Evolutionary conservation across 2,329 filamentous ascomycete species (phyloP).

Genomic region (Aciculosporium take): DNA sequence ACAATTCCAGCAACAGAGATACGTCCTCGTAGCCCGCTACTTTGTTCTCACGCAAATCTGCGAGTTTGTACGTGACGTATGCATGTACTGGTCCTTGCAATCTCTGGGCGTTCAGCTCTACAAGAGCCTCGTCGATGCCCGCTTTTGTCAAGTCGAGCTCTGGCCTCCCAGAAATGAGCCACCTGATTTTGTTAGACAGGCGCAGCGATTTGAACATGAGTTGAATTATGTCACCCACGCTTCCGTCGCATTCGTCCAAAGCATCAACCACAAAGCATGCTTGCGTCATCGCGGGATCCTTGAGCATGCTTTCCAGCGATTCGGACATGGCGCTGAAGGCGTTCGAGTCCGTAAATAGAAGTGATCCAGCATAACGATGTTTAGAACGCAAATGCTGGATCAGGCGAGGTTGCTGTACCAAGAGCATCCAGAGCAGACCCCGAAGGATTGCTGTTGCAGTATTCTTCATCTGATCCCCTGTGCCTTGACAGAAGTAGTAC

Average conservation of each 20-base stretch:
- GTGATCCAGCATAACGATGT: slow-evolving; percentile 18
- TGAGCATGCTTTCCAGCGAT: slow-evolving; percentile 27
- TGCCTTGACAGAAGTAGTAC: slow-evolving; percentile 29
- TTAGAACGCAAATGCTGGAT: slow-evolving; percentile 21
- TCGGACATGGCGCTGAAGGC: slow-evolving; percentile 18
- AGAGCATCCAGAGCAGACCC: slow-evolving; percentile 25
- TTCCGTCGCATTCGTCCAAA: slow-evolving; percentile 30
- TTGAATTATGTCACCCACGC: slow-evolving; percentile 19
- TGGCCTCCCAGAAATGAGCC: slow-evolving; percentile 27
- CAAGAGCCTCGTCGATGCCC: slow-evolving; percentile 18
- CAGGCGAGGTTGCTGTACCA: slow-evolving; percentile 15
- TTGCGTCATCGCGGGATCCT: slow-evolving; percentile 18
- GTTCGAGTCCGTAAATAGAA: slow-evolving; percentile 25
- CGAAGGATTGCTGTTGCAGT: slow-evolving; percentile 22
- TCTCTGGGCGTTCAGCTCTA: slow-evolving; percentile 24
- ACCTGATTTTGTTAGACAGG: slow-evolving; percentile 19
- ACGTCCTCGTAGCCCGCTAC: slow-evolving; percentile 3
- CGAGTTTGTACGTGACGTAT: slow-evolving; percentile 24
- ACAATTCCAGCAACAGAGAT: slow-evolving; percentile 2
- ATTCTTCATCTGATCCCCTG: slow-evolving; percentile 16
- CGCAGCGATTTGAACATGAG: slow-evolving; percentile 19
- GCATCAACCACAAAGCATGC: slow-evolving; percentile 31
- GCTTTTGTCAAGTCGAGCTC: slow-evolving; percentile 13
- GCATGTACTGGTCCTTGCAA: slow-evolving; percentile 20
- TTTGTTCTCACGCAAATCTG: slow-evolving; percentile 1